Evolutionary conservation across 306 rosid species (phyloP).

Genomic region (Quercus variabilis): DNA sequence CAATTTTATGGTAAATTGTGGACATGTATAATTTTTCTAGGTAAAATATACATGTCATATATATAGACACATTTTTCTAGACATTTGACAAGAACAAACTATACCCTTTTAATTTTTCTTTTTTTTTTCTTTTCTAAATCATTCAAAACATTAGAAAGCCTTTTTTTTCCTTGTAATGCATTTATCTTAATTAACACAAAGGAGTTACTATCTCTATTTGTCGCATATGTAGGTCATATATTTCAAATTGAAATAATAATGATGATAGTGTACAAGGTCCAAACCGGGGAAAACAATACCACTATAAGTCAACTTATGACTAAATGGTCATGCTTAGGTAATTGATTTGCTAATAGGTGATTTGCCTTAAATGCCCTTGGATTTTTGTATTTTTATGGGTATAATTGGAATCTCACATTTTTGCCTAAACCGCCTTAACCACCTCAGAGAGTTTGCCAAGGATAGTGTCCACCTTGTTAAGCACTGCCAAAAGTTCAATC

Average conservation of each 20-base stretch:
- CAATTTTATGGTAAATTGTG: not conserved
- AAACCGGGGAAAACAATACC: no score
- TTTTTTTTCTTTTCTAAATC: not conserved
- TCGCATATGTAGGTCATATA: not conserved
- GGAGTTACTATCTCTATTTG: not conserved
- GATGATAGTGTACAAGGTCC: not conserved
- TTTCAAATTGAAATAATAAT: not conserved
- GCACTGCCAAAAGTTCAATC: slow-evolving; percentile 23
- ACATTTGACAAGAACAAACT: not conserved
- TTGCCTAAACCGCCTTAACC: no score
- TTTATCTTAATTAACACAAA: not conserved
- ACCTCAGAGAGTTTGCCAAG: slow-evolving; percentile 14
- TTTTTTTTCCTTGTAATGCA: not conserved
- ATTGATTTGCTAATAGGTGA: no score
- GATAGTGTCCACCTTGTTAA: not conserved
- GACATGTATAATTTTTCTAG: not conserved
- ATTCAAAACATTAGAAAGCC: not conserved
- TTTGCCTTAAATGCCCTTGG: no score
- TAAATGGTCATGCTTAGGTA: no score
- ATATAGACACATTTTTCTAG: not conserved
- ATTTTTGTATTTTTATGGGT: no score
- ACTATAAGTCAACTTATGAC: no score
- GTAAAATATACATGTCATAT: no score
- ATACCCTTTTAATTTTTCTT: no score
- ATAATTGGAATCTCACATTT: no score